Evolutionary conservation across 345 rosid species (phyloP).

Genomic region (Euphorbia lathyris): DNA sequence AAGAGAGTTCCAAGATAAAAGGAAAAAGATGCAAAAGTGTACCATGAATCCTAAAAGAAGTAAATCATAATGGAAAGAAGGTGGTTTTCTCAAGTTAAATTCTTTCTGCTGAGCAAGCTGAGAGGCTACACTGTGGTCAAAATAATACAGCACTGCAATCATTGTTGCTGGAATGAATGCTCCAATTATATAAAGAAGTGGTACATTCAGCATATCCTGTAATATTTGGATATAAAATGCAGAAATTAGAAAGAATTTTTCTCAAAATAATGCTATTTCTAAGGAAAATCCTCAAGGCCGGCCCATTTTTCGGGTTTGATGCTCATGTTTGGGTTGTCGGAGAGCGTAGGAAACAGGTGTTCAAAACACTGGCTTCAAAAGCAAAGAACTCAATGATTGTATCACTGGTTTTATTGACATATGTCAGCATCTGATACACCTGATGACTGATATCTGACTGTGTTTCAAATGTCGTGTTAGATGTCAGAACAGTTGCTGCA

Average conservation of each 20-base stretch:
- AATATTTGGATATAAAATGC: not conserved
- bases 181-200: slow-evolving; percentile 28
- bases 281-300: too few species aligned
- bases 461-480: too few species aligned
- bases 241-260: slow-evolving; percentile 4
- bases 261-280: too few species aligned
- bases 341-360: too few species aligned
- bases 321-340: too few species aligned
- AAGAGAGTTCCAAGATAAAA: not conserved
- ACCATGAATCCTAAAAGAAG: slow-evolving; percentile 34
- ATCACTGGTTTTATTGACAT: too few species aligned
- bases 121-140: slow-evolving; percentile 34
- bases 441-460: too few species aligned
- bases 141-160: slow-evolving; percentile 35
- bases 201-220: slow-evolving; percentile 34
- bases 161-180: slow-evolving; percentile 34
- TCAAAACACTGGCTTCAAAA: too few species aligned
- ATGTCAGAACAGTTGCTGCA: too few species aligned
- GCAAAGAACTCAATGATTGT: too few species aligned
- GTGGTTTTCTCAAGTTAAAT: slow-evolving; percentile 31
- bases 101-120: slow-evolving; percentile 37
- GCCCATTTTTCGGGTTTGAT: too few species aligned
- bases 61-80: slow-evolving; percentile 35
- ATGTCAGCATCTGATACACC: too few species aligned
- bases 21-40: not conserved